Percentiles rank a stretch among this genome's conserved stretches.
phyloP scores from a whole-genome alignment of 116 monocot genomes.

The Iris pallida region DNA sequence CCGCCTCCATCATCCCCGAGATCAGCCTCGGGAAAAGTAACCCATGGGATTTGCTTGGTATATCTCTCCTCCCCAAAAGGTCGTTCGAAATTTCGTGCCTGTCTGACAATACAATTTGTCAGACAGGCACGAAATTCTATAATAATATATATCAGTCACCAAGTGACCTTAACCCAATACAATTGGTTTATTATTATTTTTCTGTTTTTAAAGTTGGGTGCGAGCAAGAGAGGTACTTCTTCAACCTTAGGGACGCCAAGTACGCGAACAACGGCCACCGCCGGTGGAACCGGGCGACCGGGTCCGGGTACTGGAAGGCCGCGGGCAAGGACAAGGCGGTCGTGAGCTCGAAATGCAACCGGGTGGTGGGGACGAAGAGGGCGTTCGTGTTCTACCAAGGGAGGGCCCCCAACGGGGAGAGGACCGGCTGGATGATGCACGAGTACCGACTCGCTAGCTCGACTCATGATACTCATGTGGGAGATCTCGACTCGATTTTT shows the following conservation, averaged over 20 bases:
- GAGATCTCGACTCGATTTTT: too few species aligned
- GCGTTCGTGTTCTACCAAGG: slow-evolving; percentile 26
- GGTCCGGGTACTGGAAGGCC: slow-evolving; percentile 37
- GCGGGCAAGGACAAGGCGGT: slow-evolving; percentile 25
- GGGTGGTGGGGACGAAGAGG: slow-evolving; percentile 32
- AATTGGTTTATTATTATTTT: too few species aligned
- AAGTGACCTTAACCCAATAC: too few species aligned
- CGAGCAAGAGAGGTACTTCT: slow-evolving; percentile 30
- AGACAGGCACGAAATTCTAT: too few species aligned
- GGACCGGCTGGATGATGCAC: slow-evolving; percentile 66
- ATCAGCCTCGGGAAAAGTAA: slow-evolving; percentile 16
- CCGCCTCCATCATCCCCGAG: slow-evolving; percentile 36
- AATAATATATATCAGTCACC: too few species aligned
- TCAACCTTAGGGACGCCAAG: slow-evolving; percentile 19
- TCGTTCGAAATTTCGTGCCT: not conserved
- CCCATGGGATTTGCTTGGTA: slow-evolving; percentile 31
- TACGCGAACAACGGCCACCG: not conserved
- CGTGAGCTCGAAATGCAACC: slow-evolving; percentile 2
- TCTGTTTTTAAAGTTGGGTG: too few species aligned
- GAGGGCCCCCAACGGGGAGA: slow-evolving; percentile 8
- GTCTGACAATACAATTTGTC: not conserved
- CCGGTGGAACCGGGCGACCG: slow-evolving; percentile 10
- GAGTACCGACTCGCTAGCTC: slow-evolving; percentile 47
- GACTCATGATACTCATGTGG: not conserved
- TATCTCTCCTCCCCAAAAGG: not conserved